Evolutionary conservation across 352 stramenopile genomes (phyloP).

Genomic region (Globisporangium alternatum): DNA sequence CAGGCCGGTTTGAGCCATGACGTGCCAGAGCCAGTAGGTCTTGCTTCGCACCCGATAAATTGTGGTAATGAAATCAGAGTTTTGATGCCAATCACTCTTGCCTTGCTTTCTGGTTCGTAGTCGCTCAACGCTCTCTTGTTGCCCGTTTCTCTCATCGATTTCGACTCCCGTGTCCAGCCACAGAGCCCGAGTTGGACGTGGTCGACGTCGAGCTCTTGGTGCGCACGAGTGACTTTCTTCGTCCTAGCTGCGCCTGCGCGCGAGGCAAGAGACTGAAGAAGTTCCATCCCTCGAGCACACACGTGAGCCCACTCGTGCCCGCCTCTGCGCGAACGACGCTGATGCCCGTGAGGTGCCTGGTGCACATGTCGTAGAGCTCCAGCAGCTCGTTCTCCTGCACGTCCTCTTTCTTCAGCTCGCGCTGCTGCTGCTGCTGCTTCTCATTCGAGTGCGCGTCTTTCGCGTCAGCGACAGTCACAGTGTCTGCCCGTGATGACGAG

Average conservation of each 20-base stretch:
- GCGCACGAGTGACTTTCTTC: conserved; percentile 31
- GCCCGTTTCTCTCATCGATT: background rate
- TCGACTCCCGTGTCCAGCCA: background rate
- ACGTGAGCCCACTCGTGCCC: conserved; percentile 57
- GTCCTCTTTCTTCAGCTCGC: conserved; percentile 28
- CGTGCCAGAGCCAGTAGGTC: too few relatives aligned
- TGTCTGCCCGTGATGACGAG: background rate
- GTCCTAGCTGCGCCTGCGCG: conserved; percentile 20
- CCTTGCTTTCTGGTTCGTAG: too few relatives aligned
- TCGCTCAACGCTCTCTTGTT: background rate
- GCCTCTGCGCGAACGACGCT: conserved; percentile 55
- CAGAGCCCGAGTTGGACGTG: conserved; percentile 4
- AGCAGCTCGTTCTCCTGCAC: conserved; percentile 44
- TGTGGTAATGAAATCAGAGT: too few relatives aligned
- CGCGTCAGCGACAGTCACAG: background rate
- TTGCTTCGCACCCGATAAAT: too few relatives aligned
- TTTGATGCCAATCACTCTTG: too few relatives aligned
- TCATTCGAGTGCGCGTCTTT: conserved; percentile 3
- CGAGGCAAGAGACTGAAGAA: conserved; percentile 58
- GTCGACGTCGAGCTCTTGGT: conserved; percentile 32
- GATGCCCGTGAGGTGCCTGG: conserved; percentile 45
- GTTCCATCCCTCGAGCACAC: conserved; percentile 63
- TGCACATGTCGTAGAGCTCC: conserved; percentile 55
- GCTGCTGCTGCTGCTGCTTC: conserved; percentile 1
- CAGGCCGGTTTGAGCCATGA: too few relatives aligned